Percentiles rank a stretch among this genome's conserved stretches.
phyloP scores from a whole-genome alignment of 176 grass and related monocot genomes.

The Carex cristatella region DNA sequence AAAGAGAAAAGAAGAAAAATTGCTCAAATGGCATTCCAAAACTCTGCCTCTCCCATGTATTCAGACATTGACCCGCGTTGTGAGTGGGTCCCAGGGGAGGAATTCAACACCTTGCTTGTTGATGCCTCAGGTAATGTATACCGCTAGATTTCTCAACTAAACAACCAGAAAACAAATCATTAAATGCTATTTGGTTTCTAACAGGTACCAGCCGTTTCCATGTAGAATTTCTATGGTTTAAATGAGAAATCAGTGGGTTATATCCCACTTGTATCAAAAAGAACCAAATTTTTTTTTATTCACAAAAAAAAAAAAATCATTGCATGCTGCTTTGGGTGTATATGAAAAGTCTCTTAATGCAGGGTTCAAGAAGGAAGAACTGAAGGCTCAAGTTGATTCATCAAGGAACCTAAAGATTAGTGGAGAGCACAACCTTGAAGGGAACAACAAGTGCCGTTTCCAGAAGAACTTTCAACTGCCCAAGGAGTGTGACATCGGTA shows the following conservation, averaged over 20 bases:
- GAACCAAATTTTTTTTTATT: no score
- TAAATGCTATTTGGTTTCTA: background rate
- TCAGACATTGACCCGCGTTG: conserved; percentile 40
- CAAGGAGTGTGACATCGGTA: background rate
- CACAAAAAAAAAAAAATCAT: background rate
- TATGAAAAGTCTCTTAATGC: conserved; percentile 3
- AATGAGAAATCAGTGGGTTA: no score
- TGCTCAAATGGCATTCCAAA: conserved; percentile 28
- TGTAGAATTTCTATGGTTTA: no score
- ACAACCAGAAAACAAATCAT: background rate
- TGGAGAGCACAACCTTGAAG: conserved; percentile 43
- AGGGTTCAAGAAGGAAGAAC: conserved; percentile 65
- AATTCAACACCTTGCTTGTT: conserved; percentile 44
- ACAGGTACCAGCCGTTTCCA: no score
- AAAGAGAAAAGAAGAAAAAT: background rate
- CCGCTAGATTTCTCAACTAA: background rate
- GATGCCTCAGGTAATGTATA: conserved; percentile 34
- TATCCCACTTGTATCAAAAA: no score
- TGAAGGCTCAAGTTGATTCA: conserved; percentile 52
- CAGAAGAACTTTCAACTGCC: conserved; percentile 47
- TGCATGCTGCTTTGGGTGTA: background rate
- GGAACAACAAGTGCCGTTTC: conserved; percentile 33
- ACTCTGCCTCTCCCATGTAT: conserved; percentile 14
- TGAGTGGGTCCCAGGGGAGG: conserved; percentile 39
- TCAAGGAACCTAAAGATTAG: conserved; percentile 35